Base-by-base conservation (phyloP, 768 basidiomycete species). In the Sporobolomyces phaffii region DNA sequence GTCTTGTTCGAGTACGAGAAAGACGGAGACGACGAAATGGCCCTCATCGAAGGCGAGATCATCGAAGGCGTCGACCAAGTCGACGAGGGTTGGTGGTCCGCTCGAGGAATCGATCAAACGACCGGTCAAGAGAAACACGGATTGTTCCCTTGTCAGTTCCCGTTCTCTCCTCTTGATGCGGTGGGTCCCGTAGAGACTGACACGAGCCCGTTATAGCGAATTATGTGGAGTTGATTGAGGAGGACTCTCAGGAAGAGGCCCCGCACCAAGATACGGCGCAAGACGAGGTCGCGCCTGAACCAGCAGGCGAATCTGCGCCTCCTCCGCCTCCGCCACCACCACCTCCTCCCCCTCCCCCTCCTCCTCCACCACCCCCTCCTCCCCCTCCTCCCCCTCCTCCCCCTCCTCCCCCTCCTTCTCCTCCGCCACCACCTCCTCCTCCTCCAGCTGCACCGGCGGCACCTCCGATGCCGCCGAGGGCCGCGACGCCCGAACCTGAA, bases 1-100 rank as follows among this genome's bases (percentile, higher is more conserved):
- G 92, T 89, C 4, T 68, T 87, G 26, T 96, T 86, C 77, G 87
- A 87, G 5, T 96, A 93, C 72, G 87, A 88, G 74, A 83, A 88
- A 20, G 81, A 85, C 15, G 90, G 91, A 78, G 88, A 91, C 66
- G 91, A 91, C 73, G 93, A 97, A 76, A 85, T 97, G 80, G 77
- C 77, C 62, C 81, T 96, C 28, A 70, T 80, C 1, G 91, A 94
- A 76, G 90, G 90, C 49, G 90, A 93, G 74, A 77, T 86, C 40
- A 84, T 96, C 53, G 84, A 87, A 62, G 84, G 88, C 69, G 85
- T 94, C 51, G 89, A 91, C 77, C 85, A 89, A 77, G 78, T 90
- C 20, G 90, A 87, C 71, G 88, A 90, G 76, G 81, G 89, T 9
- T 98, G 93, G 93, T 96, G 92, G 93, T 83, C 81, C 64, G 93